Percentiles rank a stretch among this genome's conserved stretches.
Conservation (phyloP, 768 basidiomycete species). For the Polyporus arcularius region DNA sequence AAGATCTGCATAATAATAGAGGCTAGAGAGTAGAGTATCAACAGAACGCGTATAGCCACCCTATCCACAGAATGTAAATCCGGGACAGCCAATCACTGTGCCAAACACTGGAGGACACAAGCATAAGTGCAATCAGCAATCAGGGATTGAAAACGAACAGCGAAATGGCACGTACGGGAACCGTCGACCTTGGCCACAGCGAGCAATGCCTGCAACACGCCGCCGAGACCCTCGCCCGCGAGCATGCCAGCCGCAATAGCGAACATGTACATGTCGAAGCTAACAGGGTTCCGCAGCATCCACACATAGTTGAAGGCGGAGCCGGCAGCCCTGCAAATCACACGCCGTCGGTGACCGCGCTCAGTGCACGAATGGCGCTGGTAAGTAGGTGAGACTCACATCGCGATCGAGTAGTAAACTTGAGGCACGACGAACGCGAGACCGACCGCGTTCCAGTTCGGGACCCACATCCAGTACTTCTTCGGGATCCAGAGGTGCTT, state of each 20-base stretch:
- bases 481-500: slow-evolving; percentile 24
- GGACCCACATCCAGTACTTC: slow-evolving; percentile 23
- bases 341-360: background rate
- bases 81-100: slow-evolving; percentile 56
- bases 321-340: slow-evolving; percentile 38
- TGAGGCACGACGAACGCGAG: slow-evolving; percentile 24
- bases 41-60: no score
- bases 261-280: slow-evolving; percentile 40
- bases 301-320: slow-evolving; percentile 51
- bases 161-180: slow-evolving; percentile 35
- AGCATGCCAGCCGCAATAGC: slow-evolving; percentile 41
- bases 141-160: background rate
- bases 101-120: slow-evolving; percentile 33
- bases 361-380: background rate
- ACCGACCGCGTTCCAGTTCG: slow-evolving; percentile 28
- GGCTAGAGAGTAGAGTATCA: background rate
- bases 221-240: slow-evolving; percentile 54
- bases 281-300: slow-evolving; percentile 40
- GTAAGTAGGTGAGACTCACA: slow-evolving; percentile 6
- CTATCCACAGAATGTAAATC: slow-evolving; percentile 53
- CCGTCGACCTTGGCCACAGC: slow-evolving; percentile 54
- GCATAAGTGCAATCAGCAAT: background rate
- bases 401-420: slow-evolving; percentile 25
- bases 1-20: no score
- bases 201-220: slow-evolving; percentile 59